Evolutionary conservation across 2,329 filamentous ascomycete genomes (phyloP), one percentile per base, ranked within the genome.

Genomic region (Chaetomiaceae sp.): DNA sequence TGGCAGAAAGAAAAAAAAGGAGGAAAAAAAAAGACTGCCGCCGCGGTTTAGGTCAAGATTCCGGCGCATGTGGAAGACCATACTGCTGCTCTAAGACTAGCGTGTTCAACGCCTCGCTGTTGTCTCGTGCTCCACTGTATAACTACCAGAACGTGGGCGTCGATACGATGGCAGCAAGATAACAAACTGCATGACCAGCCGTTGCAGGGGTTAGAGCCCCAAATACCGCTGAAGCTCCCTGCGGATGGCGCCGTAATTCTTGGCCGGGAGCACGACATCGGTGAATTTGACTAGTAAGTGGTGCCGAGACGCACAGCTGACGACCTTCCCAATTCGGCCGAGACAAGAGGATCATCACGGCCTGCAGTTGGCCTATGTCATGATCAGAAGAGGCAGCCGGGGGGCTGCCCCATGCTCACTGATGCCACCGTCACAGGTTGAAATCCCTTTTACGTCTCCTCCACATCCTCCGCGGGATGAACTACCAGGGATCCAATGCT

Each of bases 261-360:
- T 61, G 60, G 58, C 57, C 38, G 36, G 30, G 53, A 63, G 61
- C 60, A 63, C 61, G 61, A 62, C 61, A 63, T 63, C 57, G 60
- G 56, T 20, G 41, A 51, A 48, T 33, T 47, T 41, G 46, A 41
- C 50, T 49, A 42, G 29, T 55, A 54, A 34, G 41, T 46, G 53
- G 41, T 43, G 45, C 49, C 52, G 30, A 41, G 30, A 21, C 43
- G 11, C n/a, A 14, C 45, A n/a, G 33, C 45, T 43, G 33, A 51
- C 50, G 53, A 58, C 59, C 60, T 62, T 55, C 59, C 59, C 36
- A 21, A 56, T 58, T 20, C n/a, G 42, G 58, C 21, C 9, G 14
- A 13, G 14, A 8, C 34, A 48, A n/a, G 32, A 30, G 36, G 38
- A 47, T 40, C 38, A 56, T 30, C 42, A 30, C n/a, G 27, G 14